These are phyloP conservation scores for Gremmenia infestans DNA, from an alignment of 2,329 filamentous ascomycete genomes.

Conservation along the genomic window DNA sequence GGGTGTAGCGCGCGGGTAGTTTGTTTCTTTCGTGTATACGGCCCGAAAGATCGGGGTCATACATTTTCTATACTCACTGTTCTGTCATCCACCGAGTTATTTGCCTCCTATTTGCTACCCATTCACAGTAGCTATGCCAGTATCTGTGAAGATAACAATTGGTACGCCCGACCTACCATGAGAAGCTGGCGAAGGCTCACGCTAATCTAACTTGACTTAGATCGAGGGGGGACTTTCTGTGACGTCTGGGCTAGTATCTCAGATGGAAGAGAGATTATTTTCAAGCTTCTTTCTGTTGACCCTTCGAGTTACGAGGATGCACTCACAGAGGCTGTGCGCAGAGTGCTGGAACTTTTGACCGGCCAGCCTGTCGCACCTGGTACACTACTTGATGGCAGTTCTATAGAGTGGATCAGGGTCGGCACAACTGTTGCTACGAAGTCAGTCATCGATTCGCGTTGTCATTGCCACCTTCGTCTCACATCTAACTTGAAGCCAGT, in stretches of 20 bases:
- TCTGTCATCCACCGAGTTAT: no score
- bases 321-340: slow-evolving; percentile 60
- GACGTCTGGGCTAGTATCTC: slow-evolving; percentile 52
- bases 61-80: no score
- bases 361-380: slow-evolving; percentile 50
- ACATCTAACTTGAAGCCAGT: slow-evolving; percentile 64
- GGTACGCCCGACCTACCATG: background rate
- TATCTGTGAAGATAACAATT: background rate
- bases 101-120: no score
- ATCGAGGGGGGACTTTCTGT: slow-evolving; percentile 65
- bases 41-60: no score
- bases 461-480: no score
- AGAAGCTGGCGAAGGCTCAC: no score
- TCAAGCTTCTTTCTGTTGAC: slow-evolving; percentile 71
- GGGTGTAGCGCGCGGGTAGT: no score
- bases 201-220: slow-evolving; percentile 1
- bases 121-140: no score
- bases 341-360: slow-evolving; percentile 52
- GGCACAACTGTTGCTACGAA: no score
- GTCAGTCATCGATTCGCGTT: no score
- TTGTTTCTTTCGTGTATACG: no score
- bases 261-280: slow-evolving; percentile 59
- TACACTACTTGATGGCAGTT: slow-evolving; percentile 56
- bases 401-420: slow-evolving; percentile 54
- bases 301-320: slow-evolving; percentile 63